Conservation (phyloP, 768 basidiomycete genomes). For the Naganishia friedmannii region DNA sequence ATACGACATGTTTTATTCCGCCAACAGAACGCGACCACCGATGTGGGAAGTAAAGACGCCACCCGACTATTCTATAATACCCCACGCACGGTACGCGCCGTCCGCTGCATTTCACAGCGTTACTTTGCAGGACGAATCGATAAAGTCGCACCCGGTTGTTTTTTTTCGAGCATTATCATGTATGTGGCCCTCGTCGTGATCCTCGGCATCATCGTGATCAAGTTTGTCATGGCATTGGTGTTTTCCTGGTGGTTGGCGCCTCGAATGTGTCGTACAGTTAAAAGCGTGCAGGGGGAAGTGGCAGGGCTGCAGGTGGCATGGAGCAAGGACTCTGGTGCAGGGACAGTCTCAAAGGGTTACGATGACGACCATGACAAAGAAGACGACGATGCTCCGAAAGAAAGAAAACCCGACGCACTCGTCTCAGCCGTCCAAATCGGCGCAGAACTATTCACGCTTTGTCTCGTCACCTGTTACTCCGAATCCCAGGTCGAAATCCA, state of each 20-base stretch:
- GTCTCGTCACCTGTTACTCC: constrained; percentile 95
- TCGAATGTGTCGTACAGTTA: constrained; percentile 62
- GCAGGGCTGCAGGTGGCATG: background rate
- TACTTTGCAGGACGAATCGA: constrained; percentile 94
- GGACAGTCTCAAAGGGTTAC: background rate
- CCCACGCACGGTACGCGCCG: constrained; percentile 62
- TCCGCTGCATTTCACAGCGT: constrained; percentile 76
- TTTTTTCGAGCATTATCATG: constrained; percentile 80
- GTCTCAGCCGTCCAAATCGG: constrained; percentile 86
- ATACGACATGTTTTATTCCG: constrained; percentile 68
- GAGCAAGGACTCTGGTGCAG: constrained; percentile 58
- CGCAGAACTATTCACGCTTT: constrained; percentile 88
- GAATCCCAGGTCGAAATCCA: constrained; percentile 91
- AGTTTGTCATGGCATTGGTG: constrained; percentile 91
- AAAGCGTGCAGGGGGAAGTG: constrained; percentile 50
- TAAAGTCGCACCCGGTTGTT: constrained; percentile 93
- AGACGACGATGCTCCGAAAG: constrained; percentile 9
- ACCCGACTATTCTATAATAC: constrained; percentile 81
- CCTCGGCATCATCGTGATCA: constrained; percentile 79
- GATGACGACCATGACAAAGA: background rate
- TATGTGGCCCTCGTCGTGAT: constrained; percentile 89
- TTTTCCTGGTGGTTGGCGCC: constrained; percentile 96
- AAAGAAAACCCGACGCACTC: constrained; percentile 57
- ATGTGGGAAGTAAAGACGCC: constrained; percentile 72
- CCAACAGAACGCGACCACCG: constrained; percentile 36